phyloP scores from a whole-genome alignment of 2,329 filamentous ascomycete species.

The Keithomyces neogunnii region DNA sequence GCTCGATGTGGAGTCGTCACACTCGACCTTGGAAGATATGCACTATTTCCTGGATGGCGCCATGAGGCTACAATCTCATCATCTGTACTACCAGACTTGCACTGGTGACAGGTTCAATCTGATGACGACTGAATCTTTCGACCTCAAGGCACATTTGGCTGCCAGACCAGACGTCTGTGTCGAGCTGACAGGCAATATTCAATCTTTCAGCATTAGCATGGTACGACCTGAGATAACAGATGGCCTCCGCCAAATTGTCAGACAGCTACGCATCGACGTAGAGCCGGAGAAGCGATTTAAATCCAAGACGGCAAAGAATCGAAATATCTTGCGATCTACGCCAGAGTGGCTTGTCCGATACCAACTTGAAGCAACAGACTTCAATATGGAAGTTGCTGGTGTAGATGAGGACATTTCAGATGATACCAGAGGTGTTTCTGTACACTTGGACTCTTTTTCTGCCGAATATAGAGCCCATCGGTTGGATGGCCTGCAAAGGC shows the following conservation, averaged over 20 bases:
- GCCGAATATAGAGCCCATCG: constrained; percentile 83
- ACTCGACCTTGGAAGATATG: constrained; percentile 72
- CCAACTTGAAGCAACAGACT: constrained; percentile 78
- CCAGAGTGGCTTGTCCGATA: constrained; percentile 81
- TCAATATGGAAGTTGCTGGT: constrained; percentile 85
- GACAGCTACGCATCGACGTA: constrained; percentile 66
- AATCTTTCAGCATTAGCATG: constrained; percentile 84
- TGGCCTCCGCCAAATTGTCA: constrained; percentile 83
- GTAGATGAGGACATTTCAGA: constrained; percentile 76
- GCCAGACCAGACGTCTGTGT: constrained; percentile 82
- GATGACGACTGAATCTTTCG: constrained; percentile 78
- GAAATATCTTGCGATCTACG: constrained; percentile 67
- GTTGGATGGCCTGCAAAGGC: constrained; percentile 53
- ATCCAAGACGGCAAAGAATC: constrained; percentile 41
- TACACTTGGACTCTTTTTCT: constrained; percentile 83
- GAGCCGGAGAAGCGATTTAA: constrained; percentile 48
- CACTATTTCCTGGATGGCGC: constrained; percentile 82
- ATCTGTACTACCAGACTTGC: constrained; percentile 90
- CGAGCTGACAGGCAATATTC: constrained; percentile 67
- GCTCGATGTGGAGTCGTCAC: constrained; percentile 90
- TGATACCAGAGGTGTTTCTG: constrained; percentile 69
- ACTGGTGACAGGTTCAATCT: constrained; percentile 77
- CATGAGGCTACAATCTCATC: constrained; percentile 75
- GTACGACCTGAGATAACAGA: constrained; percentile 88
- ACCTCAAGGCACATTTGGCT: constrained; percentile 76